These are phyloP conservation scores for Suillus fuscotomentosus DNA, from an alignment of 768 basidiomycete genomes.

Conservation along the genomic window DNA sequence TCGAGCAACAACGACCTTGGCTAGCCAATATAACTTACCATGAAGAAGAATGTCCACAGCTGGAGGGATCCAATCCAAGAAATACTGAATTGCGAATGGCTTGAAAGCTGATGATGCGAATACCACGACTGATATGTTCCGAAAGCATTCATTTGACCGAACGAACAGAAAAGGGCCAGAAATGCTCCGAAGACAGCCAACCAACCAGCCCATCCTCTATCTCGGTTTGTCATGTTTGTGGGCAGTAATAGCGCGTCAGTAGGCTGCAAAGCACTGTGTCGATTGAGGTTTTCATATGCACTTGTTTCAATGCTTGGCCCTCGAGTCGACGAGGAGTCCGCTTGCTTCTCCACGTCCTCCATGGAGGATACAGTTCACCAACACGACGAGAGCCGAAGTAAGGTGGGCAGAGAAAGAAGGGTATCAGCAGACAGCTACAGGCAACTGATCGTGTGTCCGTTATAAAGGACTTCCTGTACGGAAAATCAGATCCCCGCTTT, in stretches of 20 bases:
- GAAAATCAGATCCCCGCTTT: constrained; percentile 24
- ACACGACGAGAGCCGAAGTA: constrained; percentile 6
- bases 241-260: constrained; percentile 16
- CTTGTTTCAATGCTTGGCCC: constrained; percentile 23
- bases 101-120: constrained; percentile 52
- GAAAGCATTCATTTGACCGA: constrained; percentile 71
- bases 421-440: constrained; percentile 8
- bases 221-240: constrained; percentile 9
- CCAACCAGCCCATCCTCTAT: constrained; percentile 34
- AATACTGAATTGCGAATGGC: constrained; percentile 51
- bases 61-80: constrained; percentile 74
- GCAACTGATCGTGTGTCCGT: constrained; percentile 9
- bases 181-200: constrained; percentile 64
- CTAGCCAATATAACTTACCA: constrained; percentile 39
- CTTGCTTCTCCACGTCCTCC: constrained; percentile 31
- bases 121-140: constrained; percentile 76
- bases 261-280: constrained; percentile 22
- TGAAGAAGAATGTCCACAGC: constrained; percentile 68
- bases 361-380: constrained; percentile 15
- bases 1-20: constrained; percentile 2
- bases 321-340: constrained; percentile 12
- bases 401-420: constrained; percentile 15
- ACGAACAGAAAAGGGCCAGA: constrained; percentile 64
- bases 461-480: constrained; percentile 23
- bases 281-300: constrained; percentile 17